Conservation (phyloP, 768 basidiomycete species). For the Clitopilus hobsonii region DNA sequence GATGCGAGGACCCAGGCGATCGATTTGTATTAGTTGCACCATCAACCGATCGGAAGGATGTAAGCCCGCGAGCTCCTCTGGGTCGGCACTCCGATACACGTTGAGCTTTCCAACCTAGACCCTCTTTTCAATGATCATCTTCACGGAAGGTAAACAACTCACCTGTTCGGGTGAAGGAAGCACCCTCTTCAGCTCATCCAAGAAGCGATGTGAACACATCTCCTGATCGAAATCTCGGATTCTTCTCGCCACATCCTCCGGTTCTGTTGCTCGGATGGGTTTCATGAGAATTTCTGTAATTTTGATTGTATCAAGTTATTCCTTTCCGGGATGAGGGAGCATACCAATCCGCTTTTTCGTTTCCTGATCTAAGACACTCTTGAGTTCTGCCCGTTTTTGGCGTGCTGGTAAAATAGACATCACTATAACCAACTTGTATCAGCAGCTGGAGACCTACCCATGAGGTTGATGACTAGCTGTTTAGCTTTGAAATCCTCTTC, state of each 20-base stretch:
- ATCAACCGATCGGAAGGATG: conserved; percentile 95
- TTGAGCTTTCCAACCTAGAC: conserved; percentile 81
- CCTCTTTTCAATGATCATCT: background rate
- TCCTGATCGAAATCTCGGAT: conserved; percentile 86
- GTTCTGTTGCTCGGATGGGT: conserved; percentile 74
- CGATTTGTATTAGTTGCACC: conserved; percentile 94
- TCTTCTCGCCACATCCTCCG: conserved; percentile 79
- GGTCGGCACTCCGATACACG: conserved; percentile 80
- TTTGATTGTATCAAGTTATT: background rate
- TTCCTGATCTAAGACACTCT: conserved; percentile 86
- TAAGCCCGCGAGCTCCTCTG: conserved; percentile 81
- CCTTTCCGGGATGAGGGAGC: conserved; percentile 22
- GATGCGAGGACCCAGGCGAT: conserved; percentile 81
- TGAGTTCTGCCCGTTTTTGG: conserved; percentile 83
- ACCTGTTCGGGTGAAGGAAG: conserved; percentile 92
- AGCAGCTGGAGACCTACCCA: conserved; percentile 53
- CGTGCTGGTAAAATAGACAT: conserved; percentile 44
- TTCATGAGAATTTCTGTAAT: conserved; percentile 86
- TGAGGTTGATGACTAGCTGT: conserved; percentile 84
- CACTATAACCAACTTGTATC: conserved; percentile 3
- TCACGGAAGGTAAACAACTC: background rate
- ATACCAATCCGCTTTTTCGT: conserved; percentile 92
- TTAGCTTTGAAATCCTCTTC: conserved; percentile 98
- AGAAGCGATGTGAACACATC: conserved; percentile 83
- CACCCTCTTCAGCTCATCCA: conserved; percentile 83